Conservation (phyloP, 192 early-diverging fungal genomes). For the Anaeromyces robustus region DNA sequence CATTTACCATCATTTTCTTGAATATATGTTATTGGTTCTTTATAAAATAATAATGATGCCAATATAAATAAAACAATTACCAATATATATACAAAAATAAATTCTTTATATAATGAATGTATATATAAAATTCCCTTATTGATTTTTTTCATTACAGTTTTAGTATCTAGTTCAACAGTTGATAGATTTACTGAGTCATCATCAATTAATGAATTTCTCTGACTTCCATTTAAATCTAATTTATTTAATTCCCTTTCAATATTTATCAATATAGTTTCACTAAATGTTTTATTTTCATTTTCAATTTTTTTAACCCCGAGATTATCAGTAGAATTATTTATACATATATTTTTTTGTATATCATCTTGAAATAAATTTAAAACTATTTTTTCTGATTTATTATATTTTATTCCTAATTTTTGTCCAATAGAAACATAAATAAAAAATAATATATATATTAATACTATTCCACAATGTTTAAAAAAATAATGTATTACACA, state of each 20-base stretch:
- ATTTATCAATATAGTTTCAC: too few relatives aligned
- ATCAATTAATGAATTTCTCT: too few relatives aligned
- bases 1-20: neutral
- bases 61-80: too few relatives aligned
- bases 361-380: neutral
- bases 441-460: neutral
- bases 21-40: neutral
- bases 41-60: neutral
- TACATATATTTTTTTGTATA: neutral
- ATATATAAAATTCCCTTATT: neutral
- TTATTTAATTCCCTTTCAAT: too few relatives aligned
- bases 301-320: neutral
- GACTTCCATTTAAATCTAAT: too few relatives aligned
- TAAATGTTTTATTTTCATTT: neutral
- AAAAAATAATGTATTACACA: neutral
- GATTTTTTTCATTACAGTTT: too few relatives aligned
- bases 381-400: neutral
- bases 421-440: neutral
- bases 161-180: too few relatives aligned
- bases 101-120: neutral
- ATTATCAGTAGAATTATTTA: neutral
- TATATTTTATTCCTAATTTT: neutral
- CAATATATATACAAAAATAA: neutral
- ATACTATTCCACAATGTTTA: neutral
- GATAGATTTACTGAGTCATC: too few relatives aligned